Evolutionary conservation across 1,139 yeast species (phyloP).

Genomic region (Taphrina pruni): DNA sequence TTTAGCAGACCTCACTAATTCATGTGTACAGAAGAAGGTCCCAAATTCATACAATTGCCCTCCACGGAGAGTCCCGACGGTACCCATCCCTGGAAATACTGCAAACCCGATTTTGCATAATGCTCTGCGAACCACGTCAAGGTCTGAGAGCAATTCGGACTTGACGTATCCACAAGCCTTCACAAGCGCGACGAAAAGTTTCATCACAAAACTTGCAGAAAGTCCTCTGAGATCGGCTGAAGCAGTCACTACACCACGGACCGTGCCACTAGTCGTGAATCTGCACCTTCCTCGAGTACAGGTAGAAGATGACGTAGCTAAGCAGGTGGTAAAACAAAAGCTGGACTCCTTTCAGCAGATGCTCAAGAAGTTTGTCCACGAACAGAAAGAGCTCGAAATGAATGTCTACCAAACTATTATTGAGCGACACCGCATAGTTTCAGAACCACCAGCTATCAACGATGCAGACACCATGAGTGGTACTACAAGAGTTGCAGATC

Average conservation of each 20-base stretch:
- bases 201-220: background rate
- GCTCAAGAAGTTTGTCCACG: slow-evolving; percentile 9
- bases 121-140: background rate
- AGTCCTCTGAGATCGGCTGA: background rate
- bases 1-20: background rate
- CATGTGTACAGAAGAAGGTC: background rate
- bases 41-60: background rate
- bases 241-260: background rate
- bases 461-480: background rate
- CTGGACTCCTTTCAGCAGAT: slow-evolving; percentile 6
- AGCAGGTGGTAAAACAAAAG: background rate
- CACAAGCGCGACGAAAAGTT: background rate
- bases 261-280: slow-evolving; percentile 1
- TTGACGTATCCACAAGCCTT: background rate
- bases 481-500: too few relatives aligned
- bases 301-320: background rate
- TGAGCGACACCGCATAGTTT: background rate
- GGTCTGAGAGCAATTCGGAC: background rate
- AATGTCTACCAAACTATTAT: background rate
- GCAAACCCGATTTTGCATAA: too few relatives aligned
- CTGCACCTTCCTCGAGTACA: slow-evolving; percentile 6
- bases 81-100: too few relatives aligned
- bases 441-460: background rate
- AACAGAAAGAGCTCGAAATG: background rate
- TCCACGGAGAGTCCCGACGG: background rate